Conservation (phyloP, 306 rosid genomes). For the Medicago ruthenica region DNA sequence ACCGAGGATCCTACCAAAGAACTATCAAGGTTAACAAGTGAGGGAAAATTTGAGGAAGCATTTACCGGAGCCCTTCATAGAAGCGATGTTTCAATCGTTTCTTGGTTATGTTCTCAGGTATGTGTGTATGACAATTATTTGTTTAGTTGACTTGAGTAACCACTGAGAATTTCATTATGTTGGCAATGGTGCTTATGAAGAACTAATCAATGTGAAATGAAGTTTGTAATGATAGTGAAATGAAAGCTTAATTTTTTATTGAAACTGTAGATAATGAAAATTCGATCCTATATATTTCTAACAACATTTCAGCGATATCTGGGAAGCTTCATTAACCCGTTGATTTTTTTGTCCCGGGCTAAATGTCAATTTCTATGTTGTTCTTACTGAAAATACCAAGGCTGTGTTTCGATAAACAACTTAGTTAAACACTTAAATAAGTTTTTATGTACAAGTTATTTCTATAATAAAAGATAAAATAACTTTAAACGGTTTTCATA, state of each 20-base stretch:
- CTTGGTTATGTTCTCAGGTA: conserved; percentile 88
- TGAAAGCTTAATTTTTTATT: too few relatives aligned
- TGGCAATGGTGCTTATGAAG: conserved; percentile 29
- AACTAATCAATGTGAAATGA: conserved; percentile 20
- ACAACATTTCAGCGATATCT: background rate
- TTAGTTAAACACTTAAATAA: too few relatives aligned
- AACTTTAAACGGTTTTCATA: too few relatives aligned
- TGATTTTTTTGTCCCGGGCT: too few relatives aligned
- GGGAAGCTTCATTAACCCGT: background rate
- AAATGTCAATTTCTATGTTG: too few relatives aligned
- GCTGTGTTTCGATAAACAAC: too few relatives aligned
- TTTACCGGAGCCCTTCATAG: conserved; percentile 69
- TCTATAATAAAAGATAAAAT: background rate
- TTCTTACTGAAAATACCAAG: too few relatives aligned
- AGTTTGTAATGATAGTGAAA: background rate
- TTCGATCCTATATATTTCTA: too few relatives aligned
- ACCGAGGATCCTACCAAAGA: conserved; percentile 75
- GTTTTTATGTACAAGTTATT: too few relatives aligned
- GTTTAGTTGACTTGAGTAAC: conserved; percentile 16
- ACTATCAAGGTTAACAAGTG: conserved; percentile 63
- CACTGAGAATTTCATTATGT: conserved; percentile 26
- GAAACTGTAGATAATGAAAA: background rate
- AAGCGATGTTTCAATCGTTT: conserved; percentile 68
- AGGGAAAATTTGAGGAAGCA: conserved; percentile 73
- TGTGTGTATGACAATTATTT: conserved; percentile 50